These are phyloP conservation scores for Chlamydomonas reinhardtii DNA, from an alignment of 163 green algal genomes.

Conservation along the genomic window DNA sequence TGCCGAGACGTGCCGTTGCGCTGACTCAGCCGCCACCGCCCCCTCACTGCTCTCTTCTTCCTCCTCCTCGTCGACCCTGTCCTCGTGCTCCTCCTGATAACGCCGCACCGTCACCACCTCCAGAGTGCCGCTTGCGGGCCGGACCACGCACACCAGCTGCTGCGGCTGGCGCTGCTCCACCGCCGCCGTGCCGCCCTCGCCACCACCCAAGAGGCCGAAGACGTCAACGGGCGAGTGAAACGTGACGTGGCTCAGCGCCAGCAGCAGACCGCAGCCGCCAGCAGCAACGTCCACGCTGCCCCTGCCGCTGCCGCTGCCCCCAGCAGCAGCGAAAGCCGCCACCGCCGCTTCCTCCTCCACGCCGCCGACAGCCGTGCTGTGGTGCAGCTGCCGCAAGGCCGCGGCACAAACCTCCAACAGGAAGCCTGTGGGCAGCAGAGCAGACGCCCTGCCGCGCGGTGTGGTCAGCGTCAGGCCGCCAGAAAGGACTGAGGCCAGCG, in stretches of 20 bases:
- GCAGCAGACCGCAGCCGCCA: neutral
- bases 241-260: neutral
- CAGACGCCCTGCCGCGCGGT: neutral
- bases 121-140: neutral
- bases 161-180: neutral
- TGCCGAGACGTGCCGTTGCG: too few species aligned
- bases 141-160: constrained; percentile 15
- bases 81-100: too few species aligned
- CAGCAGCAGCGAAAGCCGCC: neutral
- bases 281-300: too few species aligned
- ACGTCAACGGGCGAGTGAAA: constrained; percentile 1
- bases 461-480: neutral
- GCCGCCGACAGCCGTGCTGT: too few species aligned
- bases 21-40: too few species aligned
- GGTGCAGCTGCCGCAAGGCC: constrained; percentile 3
- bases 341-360: neutral
- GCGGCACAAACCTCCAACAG: constrained; percentile 32
- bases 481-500: neutral
- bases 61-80: too few species aligned
- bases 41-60: too few species aligned
- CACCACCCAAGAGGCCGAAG: neutral
- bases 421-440: constrained; percentile 30
- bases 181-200: neutral
- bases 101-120: neutral
- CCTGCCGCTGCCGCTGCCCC: neutral